Percentiles rank a stretch among this genome's conserved stretches.
These are phyloP conservation scores for Neurospora sp. DNA, from an alignment of 495 filamentous ascomycete species.

Conservation along the genomic window DNA sequence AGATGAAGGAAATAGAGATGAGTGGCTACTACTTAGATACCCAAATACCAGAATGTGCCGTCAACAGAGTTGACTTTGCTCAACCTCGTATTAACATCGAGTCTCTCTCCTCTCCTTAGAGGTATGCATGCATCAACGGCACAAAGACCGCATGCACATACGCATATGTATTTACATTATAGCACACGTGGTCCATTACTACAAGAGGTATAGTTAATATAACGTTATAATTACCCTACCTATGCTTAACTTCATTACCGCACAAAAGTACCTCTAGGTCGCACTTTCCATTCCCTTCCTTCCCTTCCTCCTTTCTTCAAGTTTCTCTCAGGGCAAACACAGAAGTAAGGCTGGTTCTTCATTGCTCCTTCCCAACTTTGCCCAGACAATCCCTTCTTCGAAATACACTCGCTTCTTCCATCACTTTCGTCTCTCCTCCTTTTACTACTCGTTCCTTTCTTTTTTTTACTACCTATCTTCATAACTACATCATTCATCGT, in stretches of 20 bases:
- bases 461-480: too few species aligned
- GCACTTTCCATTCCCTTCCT: background rate
- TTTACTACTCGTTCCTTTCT: too few species aligned
- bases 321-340: background rate
- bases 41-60: background rate
- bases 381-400: too few species aligned
- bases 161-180: background rate
- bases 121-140: background rate
- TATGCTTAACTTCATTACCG: background rate
- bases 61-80: background rate
- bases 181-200: background rate
- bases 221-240: background rate
- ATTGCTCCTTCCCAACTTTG: too few species aligned
- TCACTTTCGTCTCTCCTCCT: too few species aligned
- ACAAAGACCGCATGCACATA: background rate
- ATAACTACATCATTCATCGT: too few species aligned
- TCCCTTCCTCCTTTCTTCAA: background rate
- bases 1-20: background rate
- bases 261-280: background rate
- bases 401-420: too few species aligned
- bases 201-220: background rate
- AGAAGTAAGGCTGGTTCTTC: too few species aligned
- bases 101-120: background rate
- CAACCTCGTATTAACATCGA: background rate
- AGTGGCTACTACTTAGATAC: background rate